phyloP scores from a whole-genome alignment of 176 grass and related monocot genomes.

The Phoenix dactylifera region DNA sequence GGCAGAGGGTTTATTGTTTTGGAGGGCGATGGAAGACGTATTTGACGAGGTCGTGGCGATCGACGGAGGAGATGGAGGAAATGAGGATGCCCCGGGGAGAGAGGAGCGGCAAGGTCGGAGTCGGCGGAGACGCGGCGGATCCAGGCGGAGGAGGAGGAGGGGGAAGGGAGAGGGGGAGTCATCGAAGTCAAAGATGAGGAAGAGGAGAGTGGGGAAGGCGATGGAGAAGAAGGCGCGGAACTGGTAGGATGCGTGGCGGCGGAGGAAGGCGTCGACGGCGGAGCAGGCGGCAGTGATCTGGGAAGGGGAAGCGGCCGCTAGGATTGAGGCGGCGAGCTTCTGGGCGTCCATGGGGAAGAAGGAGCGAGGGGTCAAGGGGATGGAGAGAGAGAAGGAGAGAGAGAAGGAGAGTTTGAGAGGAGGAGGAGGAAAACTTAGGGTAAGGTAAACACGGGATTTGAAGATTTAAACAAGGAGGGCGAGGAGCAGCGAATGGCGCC shows the following conservation, averaged over 20 bases:
- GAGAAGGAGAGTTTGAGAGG: background rate
- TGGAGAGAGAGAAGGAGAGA: no score
- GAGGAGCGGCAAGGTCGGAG: conserved; percentile 31
- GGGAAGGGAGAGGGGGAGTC: conserved; percentile 29
- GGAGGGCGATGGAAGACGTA: conserved; percentile 61
- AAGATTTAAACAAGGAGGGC: conserved; percentile 18
- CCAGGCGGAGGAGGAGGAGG: conserved; percentile 45
- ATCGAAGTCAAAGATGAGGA: background rate
- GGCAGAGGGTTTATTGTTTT: conserved; percentile 12
- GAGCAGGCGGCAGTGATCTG: conserved; percentile 29
- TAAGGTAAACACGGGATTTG: background rate
- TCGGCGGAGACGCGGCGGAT: conserved; percentile 41
- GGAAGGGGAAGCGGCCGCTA: conserved; percentile 19
- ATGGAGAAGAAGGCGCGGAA: conserved; percentile 67
- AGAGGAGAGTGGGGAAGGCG: conserved; percentile 30
- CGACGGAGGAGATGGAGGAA: conserved; percentile 37
- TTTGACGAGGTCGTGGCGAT: conserved; percentile 44
- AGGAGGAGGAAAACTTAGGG: background rate
- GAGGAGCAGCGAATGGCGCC: conserved; percentile 22
- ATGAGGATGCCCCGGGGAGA: conserved; percentile 50
- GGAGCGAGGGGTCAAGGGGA: conserved; percentile 16
- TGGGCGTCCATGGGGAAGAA: conserved; percentile 32
- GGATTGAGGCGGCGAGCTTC: conserved; percentile 32
- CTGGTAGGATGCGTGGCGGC: conserved; percentile 44
- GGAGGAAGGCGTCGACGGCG: no score